Percentiles rank a stretch among this genome's conserved stretches.
These are phyloP conservation scores for Nothopassalora personata DNA, from an alignment of 2,329 filamentous ascomycete genomes.

Conservation along the genomic window DNA sequence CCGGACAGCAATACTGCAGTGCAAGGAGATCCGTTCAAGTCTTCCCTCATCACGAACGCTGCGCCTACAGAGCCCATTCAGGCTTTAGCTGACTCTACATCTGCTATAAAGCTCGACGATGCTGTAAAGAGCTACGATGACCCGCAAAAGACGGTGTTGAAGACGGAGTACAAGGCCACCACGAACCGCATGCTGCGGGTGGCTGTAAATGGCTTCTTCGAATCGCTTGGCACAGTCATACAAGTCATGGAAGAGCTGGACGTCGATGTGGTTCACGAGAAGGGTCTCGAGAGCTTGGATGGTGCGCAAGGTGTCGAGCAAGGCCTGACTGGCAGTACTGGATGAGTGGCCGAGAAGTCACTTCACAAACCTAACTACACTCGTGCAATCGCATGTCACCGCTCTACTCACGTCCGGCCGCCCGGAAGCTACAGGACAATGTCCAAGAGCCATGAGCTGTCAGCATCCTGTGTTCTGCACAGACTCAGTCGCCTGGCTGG, in stretches of 20 bases:
- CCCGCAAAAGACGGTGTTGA: conserved; percentile 52
- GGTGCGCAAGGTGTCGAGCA: conserved; percentile 37
- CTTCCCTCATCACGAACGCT: conserved; percentile 17
- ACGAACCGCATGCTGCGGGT: conserved; percentile 97
- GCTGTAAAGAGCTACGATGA: conserved; percentile 7
- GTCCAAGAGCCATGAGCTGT: no score
- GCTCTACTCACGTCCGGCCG: no score
- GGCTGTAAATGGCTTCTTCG: conserved; percentile 93
- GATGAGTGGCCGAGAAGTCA: conserved; percentile 1
- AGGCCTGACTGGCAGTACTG: conserved; percentile 31
- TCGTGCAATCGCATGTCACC: no score
- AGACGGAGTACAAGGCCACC: conserved; percentile 74
- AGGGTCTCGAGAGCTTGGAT: conserved; percentile 37
- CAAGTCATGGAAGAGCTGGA: conserved; percentile 90
- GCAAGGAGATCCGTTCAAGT: conserved; percentile 17
- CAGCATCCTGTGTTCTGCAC: no score
- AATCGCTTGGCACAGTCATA: conserved; percentile 75
- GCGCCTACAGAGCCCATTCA: conserved; percentile 13
- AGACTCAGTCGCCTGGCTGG: no score
- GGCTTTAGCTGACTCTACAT: not conserved
- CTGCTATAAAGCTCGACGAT: not conserved
- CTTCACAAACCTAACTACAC: not conserved
- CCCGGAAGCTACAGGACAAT: no score
- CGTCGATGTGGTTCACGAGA: conserved; percentile 64
- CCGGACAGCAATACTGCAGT: conserved; percentile 11